phyloP scores from a whole-genome alignment of 306 rosid species.

The Ochetophila trinervis region DNA sequence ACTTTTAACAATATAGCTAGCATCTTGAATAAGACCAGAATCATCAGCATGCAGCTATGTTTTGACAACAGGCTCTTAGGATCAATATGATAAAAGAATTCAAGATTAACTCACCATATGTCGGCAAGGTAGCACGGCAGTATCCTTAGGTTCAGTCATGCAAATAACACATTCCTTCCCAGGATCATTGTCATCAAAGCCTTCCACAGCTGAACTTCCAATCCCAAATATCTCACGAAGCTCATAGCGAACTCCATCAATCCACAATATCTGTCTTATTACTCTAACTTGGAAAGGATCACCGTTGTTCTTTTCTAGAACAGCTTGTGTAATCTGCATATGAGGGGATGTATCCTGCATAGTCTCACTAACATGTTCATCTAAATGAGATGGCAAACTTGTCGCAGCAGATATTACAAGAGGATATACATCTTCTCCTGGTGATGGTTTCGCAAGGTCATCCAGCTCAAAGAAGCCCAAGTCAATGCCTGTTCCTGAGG shows the following conservation, averaged over 20 bases:
- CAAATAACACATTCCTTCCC: conserved; percentile 90
- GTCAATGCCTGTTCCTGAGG: conserved; percentile 83
- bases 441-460: conserved; percentile 84
- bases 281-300: conserved; percentile 68
- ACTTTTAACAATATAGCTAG: conserved; percentile 10
- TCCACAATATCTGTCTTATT: conserved; percentile 70
- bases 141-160: conserved; percentile 89
- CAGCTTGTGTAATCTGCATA: conserved; percentile 80
- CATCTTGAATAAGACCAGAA: neutral
- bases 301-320: conserved; percentile 56
- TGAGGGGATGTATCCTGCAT: conserved; percentile 39
- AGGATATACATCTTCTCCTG: conserved; percentile 68
- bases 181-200: conserved; percentile 56
- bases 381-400: conserved; percentile 30
- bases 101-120: conserved; percentile 65
- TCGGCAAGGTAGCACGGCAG: conserved; percentile 81
- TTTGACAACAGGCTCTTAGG: conserved; percentile 1
- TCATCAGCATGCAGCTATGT: conserved; percentile 2
- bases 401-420: conserved; percentile 83
- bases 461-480: conserved; percentile 82
- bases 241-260: conserved; percentile 75
- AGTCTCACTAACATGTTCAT: conserved; percentile 37
- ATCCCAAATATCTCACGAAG: conserved; percentile 81
- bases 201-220: conserved; percentile 52
- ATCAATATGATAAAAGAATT: conserved; percentile 13